These are phyloP conservation scores for Paracoccidioides lutzii DNA, from an alignment of 2,329 filamentous ascomycete genomes.

Conservation along the genomic window DNA sequence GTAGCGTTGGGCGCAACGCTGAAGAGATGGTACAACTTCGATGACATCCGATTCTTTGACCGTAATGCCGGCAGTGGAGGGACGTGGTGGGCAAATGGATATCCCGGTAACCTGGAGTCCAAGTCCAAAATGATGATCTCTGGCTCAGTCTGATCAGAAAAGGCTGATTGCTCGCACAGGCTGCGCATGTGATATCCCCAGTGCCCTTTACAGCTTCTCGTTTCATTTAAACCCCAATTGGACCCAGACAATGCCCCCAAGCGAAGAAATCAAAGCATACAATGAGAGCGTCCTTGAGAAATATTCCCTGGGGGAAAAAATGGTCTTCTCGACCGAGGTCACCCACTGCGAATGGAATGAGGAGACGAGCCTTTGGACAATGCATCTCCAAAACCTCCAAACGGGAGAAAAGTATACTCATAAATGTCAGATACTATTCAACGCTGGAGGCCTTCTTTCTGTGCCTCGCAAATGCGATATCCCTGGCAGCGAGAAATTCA, in stretches of 20 bases:
- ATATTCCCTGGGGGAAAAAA: conserved; percentile 39
- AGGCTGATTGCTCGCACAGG: conserved; percentile 25
- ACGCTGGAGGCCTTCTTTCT: conserved; percentile 40
- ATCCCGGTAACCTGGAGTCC: conserved; percentile 32
- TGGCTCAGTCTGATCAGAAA: not conserved
- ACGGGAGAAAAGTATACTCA: conserved; percentile 19
- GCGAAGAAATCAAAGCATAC: conserved; percentile 39
- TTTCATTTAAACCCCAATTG: conserved; percentile 41
- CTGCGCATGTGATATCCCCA: conserved; percentile 41
- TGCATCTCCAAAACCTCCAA: conserved; percentile 15
- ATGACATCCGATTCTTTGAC: conserved; percentile 49
- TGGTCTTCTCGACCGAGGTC: conserved; percentile 42
- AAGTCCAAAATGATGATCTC: not conserved
- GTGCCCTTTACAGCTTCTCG: conserved; percentile 43
- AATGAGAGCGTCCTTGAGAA: conserved; percentile 36
- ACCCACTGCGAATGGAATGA: conserved; percentile 38
- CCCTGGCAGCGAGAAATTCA: conserved; percentile 14
- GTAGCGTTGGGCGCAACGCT: conserved; percentile 48
- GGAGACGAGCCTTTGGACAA: conserved; percentile 36
- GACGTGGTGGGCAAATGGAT: conserved; percentile 50
- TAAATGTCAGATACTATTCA: conserved; percentile 39
- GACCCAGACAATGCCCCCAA: conserved; percentile 37
- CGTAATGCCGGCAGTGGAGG: conserved; percentile 43
- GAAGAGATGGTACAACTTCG: conserved; percentile 43
- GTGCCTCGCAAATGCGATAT: conserved; percentile 36